Base-by-base conservation (phyloP, 495 filamentous ascomycete genomes). In the Lophium mytilinum region DNA sequence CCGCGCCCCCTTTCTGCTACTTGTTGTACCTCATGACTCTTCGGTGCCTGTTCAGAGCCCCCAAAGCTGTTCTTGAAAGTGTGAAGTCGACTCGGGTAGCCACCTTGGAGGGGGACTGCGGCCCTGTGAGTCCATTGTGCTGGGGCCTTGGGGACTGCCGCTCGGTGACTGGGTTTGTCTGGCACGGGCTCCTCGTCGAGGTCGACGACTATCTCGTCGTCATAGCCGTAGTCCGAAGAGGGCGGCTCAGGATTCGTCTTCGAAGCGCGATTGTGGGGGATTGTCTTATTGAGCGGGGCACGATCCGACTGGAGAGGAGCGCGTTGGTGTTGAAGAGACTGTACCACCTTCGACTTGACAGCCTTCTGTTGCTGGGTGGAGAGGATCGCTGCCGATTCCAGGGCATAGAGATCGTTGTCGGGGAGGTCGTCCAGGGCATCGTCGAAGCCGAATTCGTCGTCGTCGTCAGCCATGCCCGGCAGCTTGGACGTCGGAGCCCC, bases 381-480 rank as follows among this genome's bases (percentile, higher is more conserved):
- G 8, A 52, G 54, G 50, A 68, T 54, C 12, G 70, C 71, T 21
- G 55, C 61, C 33, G 58, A 52, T 51, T 72, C 69, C 19, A 73
- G 68, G 35, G 71, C 64, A 35, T 63, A 65, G 10, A 72, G 64
- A 11, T 68, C 63, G 53, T 67, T 66, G 33, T 64, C 67, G 17
- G 68, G 64, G 33, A 72, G 63, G 41, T 59, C 63, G 55, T 70
- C 68, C 34, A 72, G 59, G 51, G 64, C 71, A 65, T 85, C 80
- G 68, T 85, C 85, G 58, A 84, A 85, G 52, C 50, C 55, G 66
- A 75, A 77, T 52, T 84, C 83, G 68, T 85, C 82, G 62, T 76
- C 72, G 48, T 80, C 80, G 58, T 73, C 72, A 66, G 79, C 80
- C 80, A 83, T 83, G 68, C 75, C 76, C 73, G 64, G 41, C 55